Evolutionary conservation across 306 rosid genomes (phyloP).

Genomic region (Erythrophleum fordii): DNA sequence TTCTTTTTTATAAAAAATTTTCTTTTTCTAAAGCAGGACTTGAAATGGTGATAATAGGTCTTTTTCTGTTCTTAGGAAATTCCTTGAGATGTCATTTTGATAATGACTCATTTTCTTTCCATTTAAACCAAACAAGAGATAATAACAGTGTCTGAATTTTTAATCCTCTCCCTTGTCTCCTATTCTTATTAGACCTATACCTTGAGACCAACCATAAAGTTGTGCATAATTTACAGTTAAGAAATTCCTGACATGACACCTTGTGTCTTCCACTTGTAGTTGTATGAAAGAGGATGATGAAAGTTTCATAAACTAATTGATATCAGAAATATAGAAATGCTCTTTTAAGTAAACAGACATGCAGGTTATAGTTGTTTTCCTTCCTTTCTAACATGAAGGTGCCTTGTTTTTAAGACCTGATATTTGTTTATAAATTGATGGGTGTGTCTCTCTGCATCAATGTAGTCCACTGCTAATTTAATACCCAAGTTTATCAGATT

Average conservation of each 20-base stretch:
- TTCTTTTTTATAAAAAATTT: neutral
- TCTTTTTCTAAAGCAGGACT: neutral
- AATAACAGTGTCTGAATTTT: neutral
- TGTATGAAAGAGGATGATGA: neutral
- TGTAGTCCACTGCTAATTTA: neutral
- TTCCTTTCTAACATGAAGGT: neutral
- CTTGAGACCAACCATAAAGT: neutral
- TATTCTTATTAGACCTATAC: too few species aligned
- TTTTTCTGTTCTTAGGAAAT: neutral
- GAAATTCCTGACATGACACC: neutral
- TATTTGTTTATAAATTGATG: neutral
- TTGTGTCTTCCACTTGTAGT: neutral
- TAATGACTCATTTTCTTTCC: neutral
- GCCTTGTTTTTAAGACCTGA: neutral
- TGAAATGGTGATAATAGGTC: neutral
- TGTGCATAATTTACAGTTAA: neutral
- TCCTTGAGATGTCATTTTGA: neutral
- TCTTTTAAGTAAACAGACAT: neutral
- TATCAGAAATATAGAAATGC: neutral
- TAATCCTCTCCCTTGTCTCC: neutral
- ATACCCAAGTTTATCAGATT: neutral
- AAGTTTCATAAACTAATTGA: neutral
- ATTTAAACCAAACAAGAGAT: neutral
- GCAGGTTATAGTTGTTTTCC: neutral
- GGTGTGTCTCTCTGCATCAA: neutral